phyloP scores from a whole-genome alignment of 768 basidiomycete species.

The Termitomyces bulborhizus region DNA sequence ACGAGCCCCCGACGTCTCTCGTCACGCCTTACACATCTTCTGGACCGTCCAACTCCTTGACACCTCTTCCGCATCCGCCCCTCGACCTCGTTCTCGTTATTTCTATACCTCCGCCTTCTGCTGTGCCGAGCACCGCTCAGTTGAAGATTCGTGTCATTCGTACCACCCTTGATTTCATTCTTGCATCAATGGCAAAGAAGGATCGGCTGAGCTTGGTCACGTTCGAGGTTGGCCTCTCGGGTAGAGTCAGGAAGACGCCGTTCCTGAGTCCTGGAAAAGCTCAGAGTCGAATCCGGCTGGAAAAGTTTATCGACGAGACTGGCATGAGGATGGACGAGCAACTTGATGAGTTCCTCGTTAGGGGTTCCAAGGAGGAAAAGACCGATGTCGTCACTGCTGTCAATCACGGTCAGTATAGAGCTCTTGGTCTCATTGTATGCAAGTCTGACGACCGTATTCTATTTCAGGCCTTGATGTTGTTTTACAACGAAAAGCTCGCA shows the following conservation, averaged over 20 bases:
- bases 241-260: constrained; percentile 87
- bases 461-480: constrained; percentile 81
- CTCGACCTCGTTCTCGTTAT: constrained; percentile 91
- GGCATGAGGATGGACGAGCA: constrained; percentile 34
- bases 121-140: constrained; percentile 70
- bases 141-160: constrained; percentile 89
- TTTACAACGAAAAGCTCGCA: constrained; percentile 88
- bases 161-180: constrained; percentile 78
- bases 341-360: constrained; percentile 52
- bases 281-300: constrained; percentile 63
- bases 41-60: constrained; percentile 74
- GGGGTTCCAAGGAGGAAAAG: constrained; percentile 83
- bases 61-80: constrained; percentile 78
- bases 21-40: constrained; percentile 68
- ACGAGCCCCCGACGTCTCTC: constrained; percentile 50
- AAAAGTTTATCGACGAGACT: constrained; percentile 75
- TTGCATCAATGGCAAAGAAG: constrained; percentile 66
- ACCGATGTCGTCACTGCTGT: constrained; percentile 98
- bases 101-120: constrained; percentile 71
- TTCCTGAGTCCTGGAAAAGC: constrained; percentile 71
- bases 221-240: constrained; percentile 83
- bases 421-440: background rate
- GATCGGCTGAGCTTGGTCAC: constrained; percentile 90
- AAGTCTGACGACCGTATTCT: background rate
- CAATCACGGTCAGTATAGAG: constrained; percentile 63